Evolutionary conservation across 164 flowering plant genomes (phyloP), one percentile per base, ranked within the genome.

Genomic region (Stephania yunnanensis): DNA sequence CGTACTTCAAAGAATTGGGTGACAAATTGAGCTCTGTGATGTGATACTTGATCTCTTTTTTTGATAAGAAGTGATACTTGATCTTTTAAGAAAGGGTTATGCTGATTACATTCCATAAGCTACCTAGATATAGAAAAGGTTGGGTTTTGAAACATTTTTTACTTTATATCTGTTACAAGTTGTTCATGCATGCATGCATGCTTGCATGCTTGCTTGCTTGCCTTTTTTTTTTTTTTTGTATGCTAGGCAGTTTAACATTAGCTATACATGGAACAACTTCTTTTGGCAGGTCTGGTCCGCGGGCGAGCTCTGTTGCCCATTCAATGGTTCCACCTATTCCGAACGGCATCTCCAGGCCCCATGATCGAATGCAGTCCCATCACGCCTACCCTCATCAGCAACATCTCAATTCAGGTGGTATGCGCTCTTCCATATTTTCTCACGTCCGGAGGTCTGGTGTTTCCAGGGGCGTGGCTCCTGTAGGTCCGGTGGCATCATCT

Each of bases 401-500:
- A 15, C 78, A 71, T 17, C 42, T 68, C 63, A 71, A 71, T 71
- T 31, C 76, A 29, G 15, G 52, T 10, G 70, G 73, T 48, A 69
- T 73, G 36, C 80, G 73, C 20, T 11, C 73, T 55, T 75, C 74
- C 58, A 58, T 65, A 9, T 61, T 55, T 46, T n/a, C 75, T 29
- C 63, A 20, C 20, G 61, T 50, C 10, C 71, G 81, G 22, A 75
- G 81, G 53, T 71, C 81, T 8, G 48, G 70, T 70, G 80, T 69
- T 73, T 55, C 81, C 19, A 71, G 81, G 78, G 78, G 78, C 36
- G 10, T 75, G 53, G 31, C 75, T 65, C 75, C 77, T 29, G 81
- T 63, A 11, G 78, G 75, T 6, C 71, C 78, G 36, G 64, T 74
- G 20, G 68, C 78, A 5, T 71, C 97, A 46, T 83, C 99, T 17